Evolutionary conservation across 1,284 basidiomycete species (phyloP).

Genomic region (Blastosporella zonata): DNA sequence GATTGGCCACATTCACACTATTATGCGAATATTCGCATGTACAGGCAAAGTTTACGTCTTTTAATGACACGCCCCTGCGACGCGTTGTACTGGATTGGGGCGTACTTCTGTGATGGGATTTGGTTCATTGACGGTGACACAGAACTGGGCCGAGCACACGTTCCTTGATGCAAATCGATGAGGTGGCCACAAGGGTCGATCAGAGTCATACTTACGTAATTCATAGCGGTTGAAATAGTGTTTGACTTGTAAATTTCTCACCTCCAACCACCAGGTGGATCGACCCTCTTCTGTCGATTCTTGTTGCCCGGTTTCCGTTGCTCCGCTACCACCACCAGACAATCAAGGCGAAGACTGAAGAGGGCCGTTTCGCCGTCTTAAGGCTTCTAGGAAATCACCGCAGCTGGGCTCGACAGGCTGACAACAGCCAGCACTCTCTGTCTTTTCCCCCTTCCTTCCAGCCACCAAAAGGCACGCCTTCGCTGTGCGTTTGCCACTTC

Average conservation of each 20-base stretch:
- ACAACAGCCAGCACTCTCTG: constrained; percentile 29
- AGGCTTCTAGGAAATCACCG: constrained; percentile 22
- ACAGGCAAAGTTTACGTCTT: not conserved
- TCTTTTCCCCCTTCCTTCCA: constrained; percentile 28
- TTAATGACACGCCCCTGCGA: not conserved
- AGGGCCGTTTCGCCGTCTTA: constrained; percentile 32
- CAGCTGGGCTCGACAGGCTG: constrained; percentile 30
- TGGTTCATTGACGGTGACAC: too few relatives aligned
- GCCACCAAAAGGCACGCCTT: constrained; percentile 83
- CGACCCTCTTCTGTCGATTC: constrained; percentile 43
- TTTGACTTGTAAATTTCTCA: constrained; percentile 14
- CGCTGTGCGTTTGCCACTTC: constrained; percentile 79
- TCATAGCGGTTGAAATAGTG: constrained; percentile 19
- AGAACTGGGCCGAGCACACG: too few relatives aligned
- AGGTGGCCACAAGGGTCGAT: not conserved
- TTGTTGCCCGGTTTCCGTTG: constrained; percentile 41
- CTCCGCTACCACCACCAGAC: constrained; percentile 33
- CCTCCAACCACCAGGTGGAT: constrained; percentile 39
- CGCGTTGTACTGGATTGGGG: not conserved
- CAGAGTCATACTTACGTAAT: constrained; percentile 22
- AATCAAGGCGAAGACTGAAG: constrained; percentile 38
- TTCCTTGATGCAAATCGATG: constrained; percentile 5
- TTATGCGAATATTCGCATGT: not conserved
- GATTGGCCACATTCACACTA: constrained; percentile 3
- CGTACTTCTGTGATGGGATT: too few relatives aligned